These are phyloP conservation scores for Gaertneriomyces semiglobifer DNA, from an alignment of 192 early-diverging fungal species.

Conservation along the genomic window DNA sequence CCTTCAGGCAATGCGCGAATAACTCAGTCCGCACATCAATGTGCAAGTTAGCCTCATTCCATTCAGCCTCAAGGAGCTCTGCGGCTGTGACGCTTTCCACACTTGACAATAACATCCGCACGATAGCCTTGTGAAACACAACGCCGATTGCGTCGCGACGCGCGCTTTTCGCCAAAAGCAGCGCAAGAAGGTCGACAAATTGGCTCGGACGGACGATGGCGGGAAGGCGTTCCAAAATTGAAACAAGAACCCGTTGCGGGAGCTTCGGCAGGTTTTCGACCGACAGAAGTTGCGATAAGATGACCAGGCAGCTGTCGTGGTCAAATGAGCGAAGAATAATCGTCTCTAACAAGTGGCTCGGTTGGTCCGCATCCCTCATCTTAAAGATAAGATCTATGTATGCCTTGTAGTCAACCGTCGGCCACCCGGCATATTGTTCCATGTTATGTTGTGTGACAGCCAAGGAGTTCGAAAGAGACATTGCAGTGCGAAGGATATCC, in stretches of 20 bases:
- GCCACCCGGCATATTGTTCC: constrained; percentile 5
- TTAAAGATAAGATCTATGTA: constrained; percentile 1
- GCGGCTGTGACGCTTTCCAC: neutral
- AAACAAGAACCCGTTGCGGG: neutral
- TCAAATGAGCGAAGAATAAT: constrained; percentile 1
- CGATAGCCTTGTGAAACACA: constrained; percentile 1
- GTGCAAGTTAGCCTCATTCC: neutral
- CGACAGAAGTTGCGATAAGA: neutral
- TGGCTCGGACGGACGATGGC: neutral
- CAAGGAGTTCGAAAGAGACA: neutral
- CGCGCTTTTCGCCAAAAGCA: neutral
- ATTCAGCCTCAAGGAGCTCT: neutral
- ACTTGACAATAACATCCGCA: neutral
- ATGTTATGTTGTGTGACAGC: neutral
- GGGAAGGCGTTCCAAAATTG: neutral
- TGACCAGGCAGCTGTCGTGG: neutral
- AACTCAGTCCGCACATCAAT: neutral
- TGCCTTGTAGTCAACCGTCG: neutral
- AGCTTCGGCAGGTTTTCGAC: neutral
- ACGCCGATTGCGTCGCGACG: neutral
- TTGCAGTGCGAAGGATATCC: neutral
- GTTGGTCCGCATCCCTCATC: neutral
- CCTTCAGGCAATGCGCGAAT: neutral
- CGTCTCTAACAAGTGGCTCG: neutral
- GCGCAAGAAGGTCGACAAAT: neutral